Base-by-base conservation (phyloP, 495 filamentous ascomycete genomes). In the Tuber calosporum region DNA sequence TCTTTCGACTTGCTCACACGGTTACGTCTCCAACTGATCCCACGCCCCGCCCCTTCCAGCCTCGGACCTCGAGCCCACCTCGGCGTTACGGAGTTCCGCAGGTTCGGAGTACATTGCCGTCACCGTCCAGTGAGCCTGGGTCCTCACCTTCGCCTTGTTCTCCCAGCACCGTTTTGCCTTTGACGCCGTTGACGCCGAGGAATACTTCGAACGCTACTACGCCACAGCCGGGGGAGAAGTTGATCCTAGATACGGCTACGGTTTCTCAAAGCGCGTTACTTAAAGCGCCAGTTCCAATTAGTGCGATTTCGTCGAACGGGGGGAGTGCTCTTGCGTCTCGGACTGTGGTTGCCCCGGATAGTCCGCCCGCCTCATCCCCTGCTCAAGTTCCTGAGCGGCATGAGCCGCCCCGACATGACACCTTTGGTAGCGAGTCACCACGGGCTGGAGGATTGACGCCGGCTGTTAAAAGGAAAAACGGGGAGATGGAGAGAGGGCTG, bases 1-100 rank as follows among this genome's bases (percentile, higher is more conserved):
- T 80, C 34, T 81, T 81, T 62, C 79, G 79, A 22, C 79, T 80
- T 22, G 75, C 79, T 8, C 79, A 79, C 39, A 80, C 78, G 15
- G 69, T 80, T 13, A 66, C 79, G 22, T 75, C 78, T n/a, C 74
- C 74, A 34, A 73, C 73, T 19, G 71, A 77, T 58, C 74, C 74
- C 26, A 70, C 69, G 6, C 77, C 76, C 40, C 76, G 72, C 15
- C 76, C 76, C n/a, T 78, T 78, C 39, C 76, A 78, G n/a, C 76
- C 76, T 13, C 70, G 71, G 36, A 67, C 17, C 43, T 37, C 75
- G 26, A 58, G 75, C 43, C 53, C 53, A 3, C 53, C 53, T 34
- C 53, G 53, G 53, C 53, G 26, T 7, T 34, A 34, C 19, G 48
- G 75, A 34, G 77, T 78, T 66, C 76, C 76, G 6, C 74, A 77